These are phyloP conservation scores for Yarrowia hollandica DNA, from an alignment of 805 yeast species.

Conservation along the genomic window DNA sequence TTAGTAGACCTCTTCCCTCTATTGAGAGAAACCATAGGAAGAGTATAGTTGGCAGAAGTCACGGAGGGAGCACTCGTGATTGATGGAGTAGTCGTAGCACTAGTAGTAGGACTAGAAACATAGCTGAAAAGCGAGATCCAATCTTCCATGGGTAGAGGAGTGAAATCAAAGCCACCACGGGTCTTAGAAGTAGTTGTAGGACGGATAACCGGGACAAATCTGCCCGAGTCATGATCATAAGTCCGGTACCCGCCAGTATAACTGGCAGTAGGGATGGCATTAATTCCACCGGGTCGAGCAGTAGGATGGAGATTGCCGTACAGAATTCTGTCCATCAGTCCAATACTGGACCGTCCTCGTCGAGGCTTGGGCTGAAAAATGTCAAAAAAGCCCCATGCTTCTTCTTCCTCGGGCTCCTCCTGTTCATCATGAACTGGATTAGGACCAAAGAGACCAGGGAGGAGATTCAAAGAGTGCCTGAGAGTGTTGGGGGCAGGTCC, in stretches of 20 bases:
- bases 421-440: background rate
- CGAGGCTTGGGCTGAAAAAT: conserved; percentile 14
- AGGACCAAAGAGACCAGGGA: background rate
- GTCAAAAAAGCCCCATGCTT: conserved; percentile 14
- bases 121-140: conserved; percentile 4
- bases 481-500: background rate
- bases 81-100: background rate
- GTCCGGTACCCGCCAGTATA: conserved; percentile 3
- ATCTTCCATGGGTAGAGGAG: conserved; percentile 16
- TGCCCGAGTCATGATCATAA: background rate
- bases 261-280: background rate
- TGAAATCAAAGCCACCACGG: background rate
- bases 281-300: background rate
- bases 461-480: background rate
- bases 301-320: background rate
- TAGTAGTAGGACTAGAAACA: background rate
- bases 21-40: background rate
- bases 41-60: background rate
- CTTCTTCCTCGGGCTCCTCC: background rate
- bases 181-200: background rate
- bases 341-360: background rate
- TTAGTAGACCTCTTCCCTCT: background rate
- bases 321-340: background rate
- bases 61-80: background rate
- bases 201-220: background rate